These are phyloP conservation scores for Xylaria sp. DNA, from an alignment of 2,329 filamentous ascomycete genomes.

Conservation along the genomic window DNA sequence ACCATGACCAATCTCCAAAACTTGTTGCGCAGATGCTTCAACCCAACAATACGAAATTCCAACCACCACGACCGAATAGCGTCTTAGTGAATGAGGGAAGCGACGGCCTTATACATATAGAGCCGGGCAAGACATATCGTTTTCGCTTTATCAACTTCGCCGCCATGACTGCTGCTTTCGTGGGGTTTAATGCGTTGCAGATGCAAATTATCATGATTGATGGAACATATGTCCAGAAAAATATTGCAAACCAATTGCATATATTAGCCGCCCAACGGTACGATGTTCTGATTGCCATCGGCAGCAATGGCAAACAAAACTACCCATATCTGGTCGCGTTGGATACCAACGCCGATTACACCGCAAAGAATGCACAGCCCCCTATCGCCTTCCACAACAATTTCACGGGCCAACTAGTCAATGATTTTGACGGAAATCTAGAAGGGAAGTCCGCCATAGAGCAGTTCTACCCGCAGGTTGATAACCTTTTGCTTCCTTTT, in stretches of 20 bases:
- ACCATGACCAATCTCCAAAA: slow-evolving; percentile 47
- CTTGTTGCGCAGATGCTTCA: slow-evolving; percentile 49
- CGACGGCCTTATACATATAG: slow-evolving; percentile 45
- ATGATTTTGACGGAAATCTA: slow-evolving; percentile 40
- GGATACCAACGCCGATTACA: slow-evolving; percentile 52
- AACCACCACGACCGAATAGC: slow-evolving; percentile 49
- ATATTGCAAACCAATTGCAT: slow-evolving; percentile 47
- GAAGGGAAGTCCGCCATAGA: slow-evolving; percentile 41
- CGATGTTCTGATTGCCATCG: slow-evolving; percentile 52
- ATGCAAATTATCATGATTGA: slow-evolving; percentile 55
- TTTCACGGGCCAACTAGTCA: slow-evolving; percentile 52
- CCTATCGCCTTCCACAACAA: slow-evolving; percentile 42
- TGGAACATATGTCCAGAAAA: slow-evolving; percentile 46
- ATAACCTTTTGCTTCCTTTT: slow-evolving; percentile 62
- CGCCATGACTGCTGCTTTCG: slow-evolving; percentile 49
- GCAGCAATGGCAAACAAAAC: slow-evolving; percentile 46
- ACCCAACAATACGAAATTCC: slow-evolving; percentile 47
- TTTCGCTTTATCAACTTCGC: slow-evolving; percentile 54
- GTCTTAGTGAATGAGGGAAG: slow-evolving; percentile 52
- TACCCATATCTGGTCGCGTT: slow-evolving; percentile 51
- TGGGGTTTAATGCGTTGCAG: slow-evolving; percentile 51
- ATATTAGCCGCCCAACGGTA: slow-evolving; percentile 53
- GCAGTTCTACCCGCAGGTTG: slow-evolving; percentile 62
- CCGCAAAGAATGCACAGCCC: slow-evolving; percentile 33
- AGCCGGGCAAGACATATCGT: slow-evolving; percentile 52